phyloP scores from a whole-genome alignment of 257 asterid genomes.

The Salvia miltiorrhiza region DNA sequence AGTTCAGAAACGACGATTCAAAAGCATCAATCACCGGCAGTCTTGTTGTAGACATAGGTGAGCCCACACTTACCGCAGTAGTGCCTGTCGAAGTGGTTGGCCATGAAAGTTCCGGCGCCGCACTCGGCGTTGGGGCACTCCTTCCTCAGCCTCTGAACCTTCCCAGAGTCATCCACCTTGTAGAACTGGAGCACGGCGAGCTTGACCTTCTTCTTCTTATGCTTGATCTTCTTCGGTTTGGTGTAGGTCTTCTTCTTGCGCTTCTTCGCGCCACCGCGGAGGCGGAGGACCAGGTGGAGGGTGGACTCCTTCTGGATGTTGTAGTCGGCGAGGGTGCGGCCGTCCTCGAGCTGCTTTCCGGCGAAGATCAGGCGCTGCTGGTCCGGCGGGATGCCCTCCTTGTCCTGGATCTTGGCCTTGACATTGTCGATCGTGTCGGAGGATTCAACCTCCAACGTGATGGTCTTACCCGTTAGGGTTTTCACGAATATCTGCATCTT shows the following conservation, averaged over 20 bases:
- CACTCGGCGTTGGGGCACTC: constrained; percentile 77
- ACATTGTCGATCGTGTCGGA: constrained; percentile 60
- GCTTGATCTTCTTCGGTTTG: constrained; percentile 74
- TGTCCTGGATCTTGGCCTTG: constrained; percentile 56
- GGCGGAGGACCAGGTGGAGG: constrained; percentile 63
- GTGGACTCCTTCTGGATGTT: constrained; percentile 72
- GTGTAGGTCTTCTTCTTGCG: constrained; percentile 78
- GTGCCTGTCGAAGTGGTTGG: constrained; percentile 66
- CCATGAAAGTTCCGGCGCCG: constrained; percentile 73
- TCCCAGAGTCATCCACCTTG: constrained; percentile 66
- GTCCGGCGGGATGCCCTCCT: constrained; percentile 60
- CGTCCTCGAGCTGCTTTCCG: constrained; percentile 66
- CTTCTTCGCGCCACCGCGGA: constrained; percentile 78
- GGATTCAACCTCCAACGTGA: constrained; percentile 58
- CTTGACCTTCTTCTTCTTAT: constrained; percentile 71
- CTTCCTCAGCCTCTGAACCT: constrained; percentile 72
- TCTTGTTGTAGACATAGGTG: constrained; percentile 68
- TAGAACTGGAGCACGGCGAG: constrained; percentile 61
- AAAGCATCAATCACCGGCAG: constrained; percentile 42
- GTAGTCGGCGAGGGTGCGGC: constrained; percentile 63
- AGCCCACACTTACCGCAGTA: constrained; percentile 77
- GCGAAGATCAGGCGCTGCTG: constrained; percentile 59
- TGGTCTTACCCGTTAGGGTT: constrained; percentile 75
- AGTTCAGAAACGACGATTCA: constrained; percentile 14
- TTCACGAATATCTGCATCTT: constrained; percentile 81